Base-by-base conservation (phyloP, 148 eudicot species). In the Fallopia convolvulus region DNA sequence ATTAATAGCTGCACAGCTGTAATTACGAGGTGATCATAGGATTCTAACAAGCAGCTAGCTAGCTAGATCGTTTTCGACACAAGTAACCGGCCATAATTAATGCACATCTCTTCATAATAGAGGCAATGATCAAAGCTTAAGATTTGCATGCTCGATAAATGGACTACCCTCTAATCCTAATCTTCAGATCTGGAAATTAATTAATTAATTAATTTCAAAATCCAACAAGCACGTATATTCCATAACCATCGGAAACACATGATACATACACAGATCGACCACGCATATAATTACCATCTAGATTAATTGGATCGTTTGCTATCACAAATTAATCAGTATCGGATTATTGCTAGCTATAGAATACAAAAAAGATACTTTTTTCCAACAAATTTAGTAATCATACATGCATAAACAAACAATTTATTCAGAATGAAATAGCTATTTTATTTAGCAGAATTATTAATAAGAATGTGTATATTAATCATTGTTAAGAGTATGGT, bases 61-160 rank as follows among this genome's bases (percentile, higher is more conserved):
- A 60, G 33, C 36, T 21, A 21, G 68, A 61, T 61, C 33, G 68
- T 61, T 2, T 23, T 61, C 8, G 39, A 61, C 68, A 61, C 33
- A 66, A 33, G 41, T 66, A 66, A 65, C 40, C 71, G 40, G 7
- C 71, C 40, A 30, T 11, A 65, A 66, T 66, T 13, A 33, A 66
- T 66, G 72, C 36, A 66, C 8, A 13, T 66, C 72, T 30, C 72
- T 33, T 33, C 42, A 66, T 66, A 20, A 58, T 14, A 66, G 44
- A 74, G 76, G 76, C 56, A 74, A 74, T 30, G n/a, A 74, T 74
- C 76, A 15, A 47, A 74, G 50, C 49, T 20, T 71, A 12, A 71
- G 74, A 71, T 71, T 46, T 12, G 42, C n/a, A 32, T 66, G 72
- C 42, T 32, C 44, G 42, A 30, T 66, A 33, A 33, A 30, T 36